Percentiles rank a stretch among this genome's conserved stretches.
These are phyloP conservation scores for Paramecium primaurelia DNA, from an alignment of 73 alveolate species.

Conservation along the genomic window DNA sequence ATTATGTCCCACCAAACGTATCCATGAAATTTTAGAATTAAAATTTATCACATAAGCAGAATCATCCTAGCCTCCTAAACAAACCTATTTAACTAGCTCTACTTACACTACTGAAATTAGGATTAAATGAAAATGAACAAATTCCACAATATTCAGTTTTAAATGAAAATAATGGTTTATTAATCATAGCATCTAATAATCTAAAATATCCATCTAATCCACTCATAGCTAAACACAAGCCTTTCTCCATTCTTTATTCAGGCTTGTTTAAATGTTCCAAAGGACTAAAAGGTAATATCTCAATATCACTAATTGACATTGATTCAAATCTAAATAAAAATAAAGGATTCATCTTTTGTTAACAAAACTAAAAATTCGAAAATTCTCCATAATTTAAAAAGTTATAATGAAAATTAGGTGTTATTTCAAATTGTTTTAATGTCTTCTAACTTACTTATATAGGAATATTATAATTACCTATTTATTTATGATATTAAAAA, in stretches of 20 bases:
- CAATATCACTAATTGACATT: background rate
- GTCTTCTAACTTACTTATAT: background rate
- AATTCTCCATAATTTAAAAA: conserved; percentile 23
- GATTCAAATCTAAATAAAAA: conserved; percentile 7
- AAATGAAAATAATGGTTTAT: conserved; percentile 26
- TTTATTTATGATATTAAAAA: background rate
- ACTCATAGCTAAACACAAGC: background rate
- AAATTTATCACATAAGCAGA: conserved; percentile 18
- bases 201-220: conserved; percentile 53
- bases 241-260: background rate
- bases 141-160: conserved; percentile 38
- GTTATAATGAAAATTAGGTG: background rate
- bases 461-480: background rate
- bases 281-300: conserved; percentile 28
- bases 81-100: conserved; percentile 1
- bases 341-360: background rate
- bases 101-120: background rate
- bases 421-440: background rate
- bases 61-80: conserved; percentile 44
- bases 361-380: background rate
- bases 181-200: background rate
- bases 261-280: background rate
- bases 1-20: background rate
- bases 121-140: conserved; percentile 35
- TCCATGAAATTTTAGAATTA: background rate